phyloP scores from a whole-genome alignment of 2,329 filamentous ascomycete species.

The Fusarium poae region DNA sequence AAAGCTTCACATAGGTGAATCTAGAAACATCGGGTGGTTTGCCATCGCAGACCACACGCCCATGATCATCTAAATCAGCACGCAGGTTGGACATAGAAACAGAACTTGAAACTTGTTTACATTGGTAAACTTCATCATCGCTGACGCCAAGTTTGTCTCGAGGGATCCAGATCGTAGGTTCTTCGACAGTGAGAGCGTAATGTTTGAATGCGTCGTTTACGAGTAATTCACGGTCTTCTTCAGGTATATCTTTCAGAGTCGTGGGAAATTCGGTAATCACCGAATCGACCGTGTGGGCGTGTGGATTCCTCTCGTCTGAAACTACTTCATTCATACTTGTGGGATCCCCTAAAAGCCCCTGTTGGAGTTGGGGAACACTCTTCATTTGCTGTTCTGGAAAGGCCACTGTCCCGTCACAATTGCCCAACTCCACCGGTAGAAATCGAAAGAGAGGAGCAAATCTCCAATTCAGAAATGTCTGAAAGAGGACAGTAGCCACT shows the following conservation, averaged over 20 bases:
- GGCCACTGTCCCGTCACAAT: conserved; percentile 74
- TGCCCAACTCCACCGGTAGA: conserved; percentile 92
- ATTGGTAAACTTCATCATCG: not conserved
- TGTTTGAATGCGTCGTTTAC: not conserved
- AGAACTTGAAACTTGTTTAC: not conserved
- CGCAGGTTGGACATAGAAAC: not conserved
- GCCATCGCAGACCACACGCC: not conserved
- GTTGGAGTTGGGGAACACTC: not conserved
- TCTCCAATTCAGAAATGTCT: conserved; percentile 82
- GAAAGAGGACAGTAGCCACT: conserved; percentile 79
- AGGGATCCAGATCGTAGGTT: conserved; percentile 1
- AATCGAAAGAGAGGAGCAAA: conserved; percentile 90
- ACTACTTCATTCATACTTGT: not conserved
- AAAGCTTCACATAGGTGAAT: conserved; percentile 1
- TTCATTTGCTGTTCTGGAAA: not conserved
- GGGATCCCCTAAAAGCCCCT: not conserved
- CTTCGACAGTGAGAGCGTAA: not conserved
- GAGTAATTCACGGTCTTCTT: not conserved
- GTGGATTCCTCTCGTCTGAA: not conserved
- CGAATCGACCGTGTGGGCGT: not conserved
- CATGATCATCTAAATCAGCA: not conserved
- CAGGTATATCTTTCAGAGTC: not conserved
- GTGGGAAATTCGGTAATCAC: not conserved
- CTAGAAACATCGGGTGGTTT: conserved; percentile 1
- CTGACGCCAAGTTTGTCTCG: not conserved